Evolutionary conservation across 2,329 filamentous ascomycete genomes (phyloP).

Genomic region (Knoxdaviesia capensis): DNA sequence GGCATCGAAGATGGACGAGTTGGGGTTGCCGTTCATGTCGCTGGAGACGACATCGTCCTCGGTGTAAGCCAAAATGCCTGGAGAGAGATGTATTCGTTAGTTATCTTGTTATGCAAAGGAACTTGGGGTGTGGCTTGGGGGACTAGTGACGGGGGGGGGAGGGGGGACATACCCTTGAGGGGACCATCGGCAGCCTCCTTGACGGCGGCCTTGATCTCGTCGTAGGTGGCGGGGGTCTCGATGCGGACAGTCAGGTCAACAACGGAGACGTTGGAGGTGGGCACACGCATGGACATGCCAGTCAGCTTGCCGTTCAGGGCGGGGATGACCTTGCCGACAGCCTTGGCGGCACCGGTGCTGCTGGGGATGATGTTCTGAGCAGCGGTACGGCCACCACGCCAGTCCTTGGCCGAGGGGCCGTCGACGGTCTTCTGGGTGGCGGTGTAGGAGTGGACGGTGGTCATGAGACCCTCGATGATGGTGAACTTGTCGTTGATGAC

Average conservation of each 20-base stretch:
- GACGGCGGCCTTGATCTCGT: conserved; percentile 81
- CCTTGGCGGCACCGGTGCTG: conserved; percentile 98
- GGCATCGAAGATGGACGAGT: conserved; percentile 97
- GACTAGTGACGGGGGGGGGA: not conserved
- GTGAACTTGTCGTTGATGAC: conserved; percentile 96
- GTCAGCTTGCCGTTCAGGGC: conserved; percentile 97
- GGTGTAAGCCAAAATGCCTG: conserved; percentile 80
- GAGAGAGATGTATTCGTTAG: conserved; percentile 4
- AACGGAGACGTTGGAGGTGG: conserved; percentile 96
- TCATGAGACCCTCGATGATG: conserved; percentile 98
- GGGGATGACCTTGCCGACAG: conserved; percentile 99
- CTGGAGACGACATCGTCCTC: conserved; percentile 93
- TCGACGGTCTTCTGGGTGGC: conserved; percentile 99
- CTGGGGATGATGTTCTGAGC: conserved; percentile 99
- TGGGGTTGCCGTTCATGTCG: conserved; percentile 79
- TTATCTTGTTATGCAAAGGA: too few relatives aligned
- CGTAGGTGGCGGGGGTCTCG: conserved; percentile 75
- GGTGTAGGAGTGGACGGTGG: conserved; percentile 98
- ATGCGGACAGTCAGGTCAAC: conserved; percentile 90
- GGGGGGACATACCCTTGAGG: conserved; percentile 52
- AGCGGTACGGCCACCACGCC: conserved; percentile 95
- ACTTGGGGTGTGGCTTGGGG: too few relatives aligned
- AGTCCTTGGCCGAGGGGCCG: conserved; percentile 95
- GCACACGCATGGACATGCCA: conserved; percentile 98
- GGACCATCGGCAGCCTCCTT: conserved; percentile 69